phyloP scores from a whole-genome alignment of 768 basidiomycete genomes.

The Hemileccinum impolitum region DNA sequence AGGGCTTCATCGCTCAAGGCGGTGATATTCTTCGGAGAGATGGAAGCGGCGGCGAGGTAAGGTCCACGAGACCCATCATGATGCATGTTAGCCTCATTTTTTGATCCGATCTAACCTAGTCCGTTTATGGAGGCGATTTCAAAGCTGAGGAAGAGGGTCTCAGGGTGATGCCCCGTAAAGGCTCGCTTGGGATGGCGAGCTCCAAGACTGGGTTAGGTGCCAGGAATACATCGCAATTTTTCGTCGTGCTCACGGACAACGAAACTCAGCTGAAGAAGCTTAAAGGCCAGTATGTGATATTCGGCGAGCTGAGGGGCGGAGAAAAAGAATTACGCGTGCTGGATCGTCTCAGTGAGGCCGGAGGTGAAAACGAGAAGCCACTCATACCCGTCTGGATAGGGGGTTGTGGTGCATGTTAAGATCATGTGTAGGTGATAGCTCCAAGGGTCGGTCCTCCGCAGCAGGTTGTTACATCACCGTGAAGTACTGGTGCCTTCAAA shows the following conservation, averaged over 20 bases:
- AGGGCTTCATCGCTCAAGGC: slow-evolving; percentile 51
- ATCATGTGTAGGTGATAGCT: not conserved
- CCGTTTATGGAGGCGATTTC: slow-evolving; percentile 47
- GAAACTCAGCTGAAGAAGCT: slow-evolving; percentile 42
- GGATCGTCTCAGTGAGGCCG: slow-evolving; percentile 32
- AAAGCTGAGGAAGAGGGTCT: slow-evolving; percentile 51
- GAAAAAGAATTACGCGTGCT: slow-evolving; percentile 32
- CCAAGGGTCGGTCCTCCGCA: not conserved
- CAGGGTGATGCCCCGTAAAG: slow-evolving; percentile 37
- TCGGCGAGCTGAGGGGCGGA: slow-evolving; percentile 37
- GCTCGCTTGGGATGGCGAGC: slow-evolving; percentile 52
- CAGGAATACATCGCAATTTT: slow-evolving; percentile 47
- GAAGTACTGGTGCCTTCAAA: not conserved
- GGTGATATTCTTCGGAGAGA: slow-evolving; percentile 52
- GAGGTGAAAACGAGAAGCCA: slow-evolving; percentile 34
- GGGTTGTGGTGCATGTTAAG: slow-evolving; percentile 31
- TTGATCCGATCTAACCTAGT: slow-evolving; percentile 26
- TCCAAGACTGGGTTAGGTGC: slow-evolving; percentile 42
- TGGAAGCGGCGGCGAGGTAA: slow-evolving; percentile 53
- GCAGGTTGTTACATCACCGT: slow-evolving; percentile 3
- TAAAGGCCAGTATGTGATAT: slow-evolving; percentile 48
- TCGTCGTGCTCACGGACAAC: slow-evolving; percentile 44
- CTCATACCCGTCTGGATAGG: slow-evolving; percentile 43
- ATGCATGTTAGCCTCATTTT: not conserved
- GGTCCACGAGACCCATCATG: slow-evolving; percentile 4